Conservation (phyloP, 169 alveolate genomes). For the Plasmodium relictum region DNA sequence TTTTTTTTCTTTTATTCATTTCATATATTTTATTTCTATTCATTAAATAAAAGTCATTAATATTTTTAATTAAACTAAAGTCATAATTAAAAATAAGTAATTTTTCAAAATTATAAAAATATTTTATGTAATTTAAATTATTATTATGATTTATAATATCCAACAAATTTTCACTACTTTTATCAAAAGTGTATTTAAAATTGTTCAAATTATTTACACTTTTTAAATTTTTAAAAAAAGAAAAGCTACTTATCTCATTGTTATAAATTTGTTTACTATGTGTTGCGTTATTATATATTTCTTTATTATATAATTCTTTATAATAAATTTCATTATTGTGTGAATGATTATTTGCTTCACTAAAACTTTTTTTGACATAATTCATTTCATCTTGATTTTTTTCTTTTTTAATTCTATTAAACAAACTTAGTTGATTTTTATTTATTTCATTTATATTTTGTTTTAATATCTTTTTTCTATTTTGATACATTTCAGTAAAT, state of each 20-base stretch:
- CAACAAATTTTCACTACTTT: background rate
- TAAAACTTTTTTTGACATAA: background rate
- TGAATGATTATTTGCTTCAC: too few relatives aligned
- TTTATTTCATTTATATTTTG: background rate
- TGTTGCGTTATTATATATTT: background rate
- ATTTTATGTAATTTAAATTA: background rate
- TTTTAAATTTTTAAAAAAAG: conserved; percentile 10
- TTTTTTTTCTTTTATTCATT: conserved; percentile 32
- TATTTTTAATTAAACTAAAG: background rate
- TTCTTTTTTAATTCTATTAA: background rate
- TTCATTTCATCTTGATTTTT: background rate
- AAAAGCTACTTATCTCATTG: background rate
- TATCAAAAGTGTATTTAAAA: background rate
- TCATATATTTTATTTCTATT: conserved; percentile 28
- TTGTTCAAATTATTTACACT: background rate
- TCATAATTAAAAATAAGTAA: conserved; percentile 40
- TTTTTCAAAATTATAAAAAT: background rate
- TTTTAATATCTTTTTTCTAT: background rate
- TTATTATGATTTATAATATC: background rate
- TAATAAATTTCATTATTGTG: too few relatives aligned
- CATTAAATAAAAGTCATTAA: conserved; percentile 16
- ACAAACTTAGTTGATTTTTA: background rate
- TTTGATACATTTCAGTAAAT: background rate
- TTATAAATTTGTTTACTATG: background rate
- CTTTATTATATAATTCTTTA: too few relatives aligned